Evolutionary conservation across 2,329 filamentous ascomycete genomes (phyloP).

Genomic region (Penicillium sp.): DNA sequence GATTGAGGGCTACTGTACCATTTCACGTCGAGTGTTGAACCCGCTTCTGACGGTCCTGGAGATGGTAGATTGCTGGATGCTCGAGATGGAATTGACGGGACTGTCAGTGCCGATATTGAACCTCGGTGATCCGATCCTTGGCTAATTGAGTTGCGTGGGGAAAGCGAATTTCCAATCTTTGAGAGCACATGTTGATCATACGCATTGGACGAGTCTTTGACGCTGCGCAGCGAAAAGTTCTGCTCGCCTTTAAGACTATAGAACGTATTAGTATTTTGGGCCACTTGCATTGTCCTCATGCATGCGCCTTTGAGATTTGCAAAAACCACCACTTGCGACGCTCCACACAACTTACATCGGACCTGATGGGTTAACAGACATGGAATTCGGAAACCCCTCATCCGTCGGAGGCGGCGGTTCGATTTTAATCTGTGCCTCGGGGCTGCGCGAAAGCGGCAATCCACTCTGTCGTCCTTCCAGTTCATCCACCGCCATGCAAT

Average conservation of each 20-base stretch:
- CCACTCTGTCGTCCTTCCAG: slow-evolving; percentile 36
- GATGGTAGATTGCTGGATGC: slow-evolving; percentile 36
- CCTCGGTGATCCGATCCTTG: slow-evolving; percentile 35
- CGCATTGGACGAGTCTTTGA: slow-evolving; percentile 61
- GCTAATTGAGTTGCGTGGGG: slow-evolving; percentile 48
- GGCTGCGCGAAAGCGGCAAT: slow-evolving; percentile 33
- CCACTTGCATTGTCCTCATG: neutral
- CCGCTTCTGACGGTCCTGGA: slow-evolving; percentile 33
- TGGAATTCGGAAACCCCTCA: slow-evolving; percentile 38
- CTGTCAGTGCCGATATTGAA: slow-evolving; percentile 36
- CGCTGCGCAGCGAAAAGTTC: slow-evolving; percentile 59
- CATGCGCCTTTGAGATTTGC: neutral
- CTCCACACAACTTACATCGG: slow-evolving; percentile 34
- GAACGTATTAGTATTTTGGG: slow-evolving; percentile 16
- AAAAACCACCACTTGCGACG: neutral
- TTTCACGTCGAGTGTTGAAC: slow-evolving; percentile 37
- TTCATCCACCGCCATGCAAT: slow-evolving; percentile 42
- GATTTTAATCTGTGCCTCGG: slow-evolving; percentile 38
- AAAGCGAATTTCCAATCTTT: slow-evolving; percentile 63
- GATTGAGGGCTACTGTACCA: slow-evolving; percentile 46
- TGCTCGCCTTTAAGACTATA: slow-evolving; percentile 61
- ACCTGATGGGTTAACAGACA: slow-evolving; percentile 31
- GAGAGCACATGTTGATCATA: slow-evolving; percentile 65
- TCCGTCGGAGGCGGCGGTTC: slow-evolving; percentile 37
- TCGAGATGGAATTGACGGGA: slow-evolving; percentile 38